A percentile compares a stretch with the other conserved stretches of the same genome.
Conservation (phyloP, 1,284 basidiomycete species). For the Termitomyces sp. region DNA sequence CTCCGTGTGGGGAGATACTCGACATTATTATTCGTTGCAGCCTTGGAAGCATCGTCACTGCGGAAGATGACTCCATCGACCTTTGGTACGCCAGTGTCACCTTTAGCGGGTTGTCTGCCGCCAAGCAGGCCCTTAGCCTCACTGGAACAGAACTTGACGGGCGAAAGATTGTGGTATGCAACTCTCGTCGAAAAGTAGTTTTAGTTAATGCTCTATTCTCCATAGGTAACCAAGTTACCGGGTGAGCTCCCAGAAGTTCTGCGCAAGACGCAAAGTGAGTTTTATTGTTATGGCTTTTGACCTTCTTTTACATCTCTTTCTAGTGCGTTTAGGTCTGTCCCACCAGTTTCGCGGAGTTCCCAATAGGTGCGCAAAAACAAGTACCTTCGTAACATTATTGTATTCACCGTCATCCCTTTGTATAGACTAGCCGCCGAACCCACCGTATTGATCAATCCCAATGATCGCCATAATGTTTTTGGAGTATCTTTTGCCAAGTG, state of each 20-base stretch:
- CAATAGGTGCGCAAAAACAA: neutral
- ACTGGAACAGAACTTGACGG: conserved; percentile 34
- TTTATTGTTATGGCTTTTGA: neutral
- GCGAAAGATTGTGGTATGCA: conserved; percentile 36
- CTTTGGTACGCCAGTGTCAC: conserved; percentile 47
- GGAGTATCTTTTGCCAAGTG: conserved; percentile 30
- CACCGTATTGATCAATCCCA: conserved; percentile 6
- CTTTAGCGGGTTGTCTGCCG: conserved; percentile 33
- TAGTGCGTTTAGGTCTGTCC: conserved; percentile 11
- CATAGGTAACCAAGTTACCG: conserved; percentile 37
- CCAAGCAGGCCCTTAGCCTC: conserved; percentile 36
- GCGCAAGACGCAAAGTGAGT: conserved; percentile 32
- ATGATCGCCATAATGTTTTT: conserved; percentile 20
- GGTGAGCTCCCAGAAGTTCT: conserved; percentile 48
- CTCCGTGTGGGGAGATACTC: conserved; percentile 36
- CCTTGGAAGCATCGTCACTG: conserved; percentile 36
- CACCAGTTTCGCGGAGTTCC: conserved; percentile 4
- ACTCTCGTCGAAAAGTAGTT: neutral
- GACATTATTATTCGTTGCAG: conserved; percentile 44
- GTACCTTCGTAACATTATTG: neutral
- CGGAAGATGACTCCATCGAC: conserved; percentile 25
- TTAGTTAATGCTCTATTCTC: neutral
- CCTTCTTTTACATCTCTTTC: neutral
- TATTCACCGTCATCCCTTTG: neutral
- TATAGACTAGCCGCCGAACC: conserved; percentile 10